phyloP scores from a whole-genome alignment of 2,329 filamentous ascomycete species.

The Huntiella abstrusa region DNA sequence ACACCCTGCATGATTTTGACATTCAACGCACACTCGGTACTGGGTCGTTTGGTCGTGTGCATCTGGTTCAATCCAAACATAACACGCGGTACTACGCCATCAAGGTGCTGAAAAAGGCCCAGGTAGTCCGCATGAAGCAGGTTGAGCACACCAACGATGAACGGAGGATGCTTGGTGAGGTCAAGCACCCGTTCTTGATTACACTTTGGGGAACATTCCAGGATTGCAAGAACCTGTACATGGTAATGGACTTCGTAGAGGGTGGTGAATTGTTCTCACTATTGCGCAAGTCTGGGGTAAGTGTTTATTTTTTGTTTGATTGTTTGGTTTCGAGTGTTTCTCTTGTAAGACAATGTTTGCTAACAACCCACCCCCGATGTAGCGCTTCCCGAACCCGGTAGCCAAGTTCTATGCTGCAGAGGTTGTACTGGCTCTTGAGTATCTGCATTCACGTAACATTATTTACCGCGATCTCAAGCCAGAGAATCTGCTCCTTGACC shows the following conservation, averaged over 20 bases:
- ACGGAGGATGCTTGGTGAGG: slow-evolving; percentile 82
- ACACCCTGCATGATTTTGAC: slow-evolving; percentile 76
- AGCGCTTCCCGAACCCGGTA: slow-evolving; percentile 97
- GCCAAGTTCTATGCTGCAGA: slow-evolving; percentile 98
- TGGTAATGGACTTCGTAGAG: slow-evolving; percentile 99
- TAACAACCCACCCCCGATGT: slow-evolving; percentile 2
- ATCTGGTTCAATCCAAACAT: slow-evolving; percentile 92
- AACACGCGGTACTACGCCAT: slow-evolving; percentile 97
- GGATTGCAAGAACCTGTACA: slow-evolving; percentile 87
- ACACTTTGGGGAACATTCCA: slow-evolving; percentile 98
- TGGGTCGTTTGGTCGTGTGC: slow-evolving; percentile 89
- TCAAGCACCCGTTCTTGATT: slow-evolving; percentile 94
- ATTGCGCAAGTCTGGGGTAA: slow-evolving; percentile 76
- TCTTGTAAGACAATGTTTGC: neutral
- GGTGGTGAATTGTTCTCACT: slow-evolving; percentile 94
- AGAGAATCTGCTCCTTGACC: slow-evolving; percentile 78
- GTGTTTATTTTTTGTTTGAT: slow-evolving; percentile 15
- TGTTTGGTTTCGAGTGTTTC: slow-evolving; percentile 1
- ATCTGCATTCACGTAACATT: slow-evolving; percentile 84
- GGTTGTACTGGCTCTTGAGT: slow-evolving; percentile 87
- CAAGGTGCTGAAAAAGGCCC: slow-evolving; percentile 95
- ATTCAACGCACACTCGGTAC: slow-evolving; percentile 85
- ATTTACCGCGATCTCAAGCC: slow-evolving; percentile 97
- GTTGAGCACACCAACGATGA: slow-evolving; percentile 99
- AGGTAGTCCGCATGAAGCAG: slow-evolving; percentile 99